These are phyloP conservation scores for Aspergillus quadrilineatus DNA, from an alignment of 2,329 filamentous ascomycete genomes.

Conservation along the genomic window DNA sequence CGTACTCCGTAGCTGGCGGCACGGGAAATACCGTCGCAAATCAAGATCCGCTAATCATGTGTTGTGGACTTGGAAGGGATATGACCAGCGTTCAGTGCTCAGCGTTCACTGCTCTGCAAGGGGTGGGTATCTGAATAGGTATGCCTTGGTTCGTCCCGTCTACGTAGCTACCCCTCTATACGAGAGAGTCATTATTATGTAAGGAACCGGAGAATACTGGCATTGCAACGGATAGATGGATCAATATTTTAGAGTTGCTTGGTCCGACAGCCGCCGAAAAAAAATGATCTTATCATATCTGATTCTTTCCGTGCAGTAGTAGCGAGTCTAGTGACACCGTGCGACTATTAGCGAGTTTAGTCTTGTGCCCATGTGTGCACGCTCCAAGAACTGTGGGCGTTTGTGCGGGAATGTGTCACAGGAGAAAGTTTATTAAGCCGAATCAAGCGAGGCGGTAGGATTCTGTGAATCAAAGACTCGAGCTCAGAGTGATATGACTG, in stretches of 20 bases:
- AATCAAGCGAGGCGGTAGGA: background rate
- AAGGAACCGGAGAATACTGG: background rate
- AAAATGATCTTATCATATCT: conserved; percentile 28
- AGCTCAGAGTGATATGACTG: background rate
- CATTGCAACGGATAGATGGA: background rate
- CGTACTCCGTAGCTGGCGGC: background rate
- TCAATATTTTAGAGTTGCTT: background rate
- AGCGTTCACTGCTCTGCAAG: background rate
- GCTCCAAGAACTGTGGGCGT: conserved; percentile 5
- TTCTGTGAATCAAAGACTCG: background rate
- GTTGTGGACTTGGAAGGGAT: background rate
- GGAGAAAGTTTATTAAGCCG: background rate
- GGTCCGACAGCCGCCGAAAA: background rate
- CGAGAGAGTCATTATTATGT: too few species aligned
- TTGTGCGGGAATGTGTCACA: background rate
- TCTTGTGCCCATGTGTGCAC: conserved; percentile 6
- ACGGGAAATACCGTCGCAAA: background rate
- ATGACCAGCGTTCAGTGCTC: background rate
- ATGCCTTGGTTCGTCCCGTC: background rate
- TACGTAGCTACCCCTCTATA: too few species aligned
- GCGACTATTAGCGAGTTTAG: conserved; percentile 12
- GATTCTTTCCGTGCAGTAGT: conserved; percentile 14
- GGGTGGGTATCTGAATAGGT: background rate
- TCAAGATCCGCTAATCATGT: background rate
- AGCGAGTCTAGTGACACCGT: conserved; percentile 4